Evolutionary conservation across 2,329 filamentous ascomycete species (phyloP).

Genomic region (Epichloe hybrida): DNA sequence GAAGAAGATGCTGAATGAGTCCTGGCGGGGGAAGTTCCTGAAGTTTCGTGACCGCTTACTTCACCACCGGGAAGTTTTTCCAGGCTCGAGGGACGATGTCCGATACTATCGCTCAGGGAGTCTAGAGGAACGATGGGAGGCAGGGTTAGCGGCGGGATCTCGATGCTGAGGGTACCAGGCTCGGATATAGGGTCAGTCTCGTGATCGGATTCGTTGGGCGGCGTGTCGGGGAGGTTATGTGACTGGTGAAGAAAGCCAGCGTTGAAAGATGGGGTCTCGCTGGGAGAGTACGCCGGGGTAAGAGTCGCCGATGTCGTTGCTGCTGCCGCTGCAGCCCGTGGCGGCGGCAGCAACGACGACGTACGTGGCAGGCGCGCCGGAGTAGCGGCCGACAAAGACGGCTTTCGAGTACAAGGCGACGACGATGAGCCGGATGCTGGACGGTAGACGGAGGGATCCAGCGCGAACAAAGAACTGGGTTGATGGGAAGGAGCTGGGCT

Average conservation of each 20-base stretch:
- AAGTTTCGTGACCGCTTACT: constrained; percentile 6
- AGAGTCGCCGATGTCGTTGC: constrained; percentile 6
- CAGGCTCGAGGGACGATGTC: constrained; percentile 2
- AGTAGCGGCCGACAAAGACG: constrained; percentile 16
- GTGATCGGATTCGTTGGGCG: constrained; percentile 3
- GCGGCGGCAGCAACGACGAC: constrained; percentile 30
- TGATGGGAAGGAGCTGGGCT: not conserved
- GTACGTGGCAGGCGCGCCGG: constrained; percentile 25
- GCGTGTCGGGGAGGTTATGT: constrained; percentile 1
- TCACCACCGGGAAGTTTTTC: constrained; percentile 5
- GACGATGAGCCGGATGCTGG: constrained; percentile 3
- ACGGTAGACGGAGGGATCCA: constrained; percentile 2
- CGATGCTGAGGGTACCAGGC: not conserved
- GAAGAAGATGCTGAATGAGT: not conserved
- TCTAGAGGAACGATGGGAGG: constrained; percentile 14
- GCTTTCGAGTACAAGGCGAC: constrained; percentile 12
- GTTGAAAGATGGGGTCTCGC: constrained; percentile 1
- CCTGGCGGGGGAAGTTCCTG: constrained; percentile 8
- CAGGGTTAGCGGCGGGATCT: constrained; percentile 7
- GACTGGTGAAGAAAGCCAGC: not conserved
- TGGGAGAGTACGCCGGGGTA: constrained; percentile 2
- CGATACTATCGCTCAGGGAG: constrained; percentile 9
- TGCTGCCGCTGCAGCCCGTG: constrained; percentile 10
- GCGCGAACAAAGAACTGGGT: not conserved
- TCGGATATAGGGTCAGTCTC: not conserved